phyloP scores from a whole-genome alignment of 140 eudicot species.

The Erigeron philadelphicus region DNA sequence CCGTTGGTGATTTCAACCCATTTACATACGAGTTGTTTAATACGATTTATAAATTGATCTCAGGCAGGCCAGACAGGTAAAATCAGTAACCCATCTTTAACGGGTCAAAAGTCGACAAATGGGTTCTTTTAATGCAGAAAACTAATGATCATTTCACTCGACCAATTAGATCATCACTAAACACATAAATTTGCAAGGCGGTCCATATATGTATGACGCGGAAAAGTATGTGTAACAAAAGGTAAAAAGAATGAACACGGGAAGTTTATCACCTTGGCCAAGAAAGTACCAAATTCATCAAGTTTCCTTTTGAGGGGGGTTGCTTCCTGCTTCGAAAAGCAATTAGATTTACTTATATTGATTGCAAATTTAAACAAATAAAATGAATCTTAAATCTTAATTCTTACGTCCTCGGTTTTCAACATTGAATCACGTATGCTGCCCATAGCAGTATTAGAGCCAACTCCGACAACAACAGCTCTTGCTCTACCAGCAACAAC shows the following conservation, averaged over 20 bases:
- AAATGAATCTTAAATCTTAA: neutral
- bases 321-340: conserved; percentile 54
- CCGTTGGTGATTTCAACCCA: neutral
- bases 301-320: conserved; percentile 90
- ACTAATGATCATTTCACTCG: neutral
- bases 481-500: conserved; percentile 98
- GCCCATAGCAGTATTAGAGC: conserved; percentile 98
- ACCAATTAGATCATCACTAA: neutral
- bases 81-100: neutral
- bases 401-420: conserved; percentile 86
- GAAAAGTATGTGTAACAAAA: conserved; percentile 7
- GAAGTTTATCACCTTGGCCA: conserved; percentile 70
- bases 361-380: neutral
- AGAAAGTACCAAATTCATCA: conserved; percentile 94
- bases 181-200: neutral
- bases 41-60: neutral
- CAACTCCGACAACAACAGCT: conserved; percentile 92
- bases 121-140: conserved; percentile 3
- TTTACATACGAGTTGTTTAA: neutral
- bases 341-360: neutral
- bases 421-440: conserved; percentile 98
- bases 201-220: neutral
- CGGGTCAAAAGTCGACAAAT: neutral
- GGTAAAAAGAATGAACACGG: conserved; percentile 7
- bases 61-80: neutral